A percentile compares a stretch with the other conserved stretches of the same genome.
Conservation (phyloP, 139 green algal species). For the Protoeuglena noctilucae region DNA sequence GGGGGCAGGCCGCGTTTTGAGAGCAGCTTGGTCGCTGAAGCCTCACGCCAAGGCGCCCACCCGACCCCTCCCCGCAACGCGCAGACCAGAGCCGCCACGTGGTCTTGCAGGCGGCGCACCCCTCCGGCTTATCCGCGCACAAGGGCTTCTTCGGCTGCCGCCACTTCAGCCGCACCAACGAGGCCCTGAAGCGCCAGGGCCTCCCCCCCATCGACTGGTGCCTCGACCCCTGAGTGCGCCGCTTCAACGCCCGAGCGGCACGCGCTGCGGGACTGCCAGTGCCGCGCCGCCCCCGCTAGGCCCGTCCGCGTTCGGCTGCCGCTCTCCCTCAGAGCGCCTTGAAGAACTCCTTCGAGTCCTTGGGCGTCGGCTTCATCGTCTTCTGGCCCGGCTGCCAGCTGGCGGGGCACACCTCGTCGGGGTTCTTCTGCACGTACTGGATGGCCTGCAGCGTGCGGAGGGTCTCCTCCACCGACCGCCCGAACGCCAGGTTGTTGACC, state of each 20-base stretch:
- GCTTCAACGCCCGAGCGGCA: too few relatives aligned
- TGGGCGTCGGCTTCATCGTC: slow-evolving; percentile 73
- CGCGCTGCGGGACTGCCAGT: too few relatives aligned
- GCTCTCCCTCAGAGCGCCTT: too few relatives aligned
- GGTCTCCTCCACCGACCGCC: slow-evolving; percentile 89
- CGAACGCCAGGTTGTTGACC: slow-evolving; percentile 94
- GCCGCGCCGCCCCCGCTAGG: too few relatives aligned
- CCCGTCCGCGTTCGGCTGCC: too few relatives aligned
- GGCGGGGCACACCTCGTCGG: slow-evolving; percentile 85
- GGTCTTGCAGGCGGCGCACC: slow-evolving; percentile 51
- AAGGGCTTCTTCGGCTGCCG: slow-evolving; percentile 76
- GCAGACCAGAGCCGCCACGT: slow-evolving; percentile 24
- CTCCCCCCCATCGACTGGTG: slow-evolving; percentile 69
- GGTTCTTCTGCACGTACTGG: slow-evolving; percentile 76
- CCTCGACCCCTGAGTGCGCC: too few relatives aligned
- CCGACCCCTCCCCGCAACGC: background rate
- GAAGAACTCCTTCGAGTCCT: slow-evolving; percentile 68
- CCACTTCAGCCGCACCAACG: slow-evolving; percentile 70
- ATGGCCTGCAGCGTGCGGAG: slow-evolving; percentile 83
- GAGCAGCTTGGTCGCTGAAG: too few relatives aligned
- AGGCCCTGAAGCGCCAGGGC: slow-evolving; percentile 35
- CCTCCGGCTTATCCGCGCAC: slow-evolving; percentile 40
- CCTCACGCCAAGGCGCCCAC: too few relatives aligned
- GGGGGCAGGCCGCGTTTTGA: too few relatives aligned
- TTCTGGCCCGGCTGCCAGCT: slow-evolving; percentile 84